These are phyloP conservation scores for Dictyostelium capitatum DNA, from an alignment of 78 protist genomes.

Conservation along the genomic window DNA sequence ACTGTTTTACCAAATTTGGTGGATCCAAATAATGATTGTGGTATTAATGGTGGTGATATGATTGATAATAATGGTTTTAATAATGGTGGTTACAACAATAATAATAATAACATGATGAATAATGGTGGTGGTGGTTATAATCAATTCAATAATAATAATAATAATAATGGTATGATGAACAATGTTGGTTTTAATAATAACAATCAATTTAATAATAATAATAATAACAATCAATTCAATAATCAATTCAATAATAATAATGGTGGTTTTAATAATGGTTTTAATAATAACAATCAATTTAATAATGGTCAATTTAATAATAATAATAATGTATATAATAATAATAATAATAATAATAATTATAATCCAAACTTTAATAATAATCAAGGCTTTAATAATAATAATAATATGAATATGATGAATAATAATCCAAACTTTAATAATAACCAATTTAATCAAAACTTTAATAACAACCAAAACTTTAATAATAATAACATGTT, in stretches of 20 bases:
- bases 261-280: neutral
- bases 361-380: neutral
- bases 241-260: constrained; percentile 5
- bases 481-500: neutral
- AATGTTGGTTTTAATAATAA: neutral
- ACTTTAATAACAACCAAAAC: neutral
- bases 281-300: neutral
- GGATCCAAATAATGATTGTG: neutral
- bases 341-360: neutral
- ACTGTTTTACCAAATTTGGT: neutral
- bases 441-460: neutral
- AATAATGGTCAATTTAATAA: constrained; percentile 5
- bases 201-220: neutral
- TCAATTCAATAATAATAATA: neutral
- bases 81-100: neutral
- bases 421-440: neutral
- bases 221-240: constrained; percentile 8
- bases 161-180: neutral
- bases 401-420: constrained; percentile 2
- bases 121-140: neutral
- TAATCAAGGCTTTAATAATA: neutral
- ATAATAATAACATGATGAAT: neutral
- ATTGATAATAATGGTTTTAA: neutral
- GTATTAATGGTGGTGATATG: neutral
- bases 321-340: neutral